Evolutionary conservation across 345 rosid genomes (phyloP).

Genomic region (Murraya paniculata): DNA sequence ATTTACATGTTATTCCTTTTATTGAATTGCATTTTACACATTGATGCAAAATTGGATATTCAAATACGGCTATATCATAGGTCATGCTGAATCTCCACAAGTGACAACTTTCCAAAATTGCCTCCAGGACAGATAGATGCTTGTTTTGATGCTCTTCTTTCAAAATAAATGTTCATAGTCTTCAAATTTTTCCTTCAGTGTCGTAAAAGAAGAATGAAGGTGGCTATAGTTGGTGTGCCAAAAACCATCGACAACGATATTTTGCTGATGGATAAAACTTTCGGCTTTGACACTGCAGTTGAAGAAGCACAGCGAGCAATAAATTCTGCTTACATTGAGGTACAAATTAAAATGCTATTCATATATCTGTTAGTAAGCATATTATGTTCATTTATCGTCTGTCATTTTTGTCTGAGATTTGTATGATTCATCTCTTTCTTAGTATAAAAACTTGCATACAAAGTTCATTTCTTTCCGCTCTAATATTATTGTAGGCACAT

Average conservation of each 20-base stretch:
- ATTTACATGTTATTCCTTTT: neutral
- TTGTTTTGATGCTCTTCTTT: neutral
- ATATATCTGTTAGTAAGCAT: neutral
- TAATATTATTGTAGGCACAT: slow-evolving; percentile 57
- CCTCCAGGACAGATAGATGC: neutral
- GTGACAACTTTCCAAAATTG: neutral
- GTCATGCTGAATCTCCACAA: neutral
- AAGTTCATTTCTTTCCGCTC: slow-evolving; percentile 6
- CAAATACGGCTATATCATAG: neutral
- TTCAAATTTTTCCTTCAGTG: slow-evolving; percentile 46
- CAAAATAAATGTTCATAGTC: neutral
- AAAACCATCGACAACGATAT: slow-evolving; percentile 98
- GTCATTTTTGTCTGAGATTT: slow-evolving; percentile 1
- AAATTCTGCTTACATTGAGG: slow-evolving; percentile 98
- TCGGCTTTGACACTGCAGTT: slow-evolving; percentile 98
- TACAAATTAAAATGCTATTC: slow-evolving; percentile 17
- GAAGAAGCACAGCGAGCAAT: slow-evolving; percentile 98
- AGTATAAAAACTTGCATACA: neutral
- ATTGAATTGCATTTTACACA: neutral
- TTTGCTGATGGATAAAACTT: slow-evolving; percentile 91
- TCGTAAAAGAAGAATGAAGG: slow-evolving; percentile 60
- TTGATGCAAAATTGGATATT: neutral
- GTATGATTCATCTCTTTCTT: slow-evolving; percentile 9
- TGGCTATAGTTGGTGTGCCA: slow-evolving; percentile 98
- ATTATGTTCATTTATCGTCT: slow-evolving; percentile 1